Percentiles rank a stretch among this genome's conserved stretches.
Conservation (phyloP, 495 filamentous ascomycete genomes). For the Lepidopterella palustris region DNA sequence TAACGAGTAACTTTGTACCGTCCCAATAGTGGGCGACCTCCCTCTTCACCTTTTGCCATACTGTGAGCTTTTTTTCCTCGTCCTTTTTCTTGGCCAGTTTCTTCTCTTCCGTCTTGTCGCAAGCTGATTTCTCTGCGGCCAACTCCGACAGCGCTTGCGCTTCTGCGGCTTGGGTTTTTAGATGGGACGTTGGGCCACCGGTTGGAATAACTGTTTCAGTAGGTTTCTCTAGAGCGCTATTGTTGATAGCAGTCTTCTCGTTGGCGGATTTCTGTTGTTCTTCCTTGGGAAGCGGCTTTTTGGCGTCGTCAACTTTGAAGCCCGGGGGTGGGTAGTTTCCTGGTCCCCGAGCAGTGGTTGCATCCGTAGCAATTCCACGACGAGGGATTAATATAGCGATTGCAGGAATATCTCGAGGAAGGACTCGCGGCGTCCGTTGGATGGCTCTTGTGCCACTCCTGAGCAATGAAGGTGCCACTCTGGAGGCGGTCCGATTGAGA, state of each 20-base stretch:
- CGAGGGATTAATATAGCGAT: slow-evolving; percentile 38
- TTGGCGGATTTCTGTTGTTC: slow-evolving; percentile 29
- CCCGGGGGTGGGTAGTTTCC: slow-evolving; percentile 75
- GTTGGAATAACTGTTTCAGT: slow-evolving; percentile 31
- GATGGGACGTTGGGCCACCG: slow-evolving; percentile 37
- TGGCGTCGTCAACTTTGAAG: slow-evolving; percentile 85
- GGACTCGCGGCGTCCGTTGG: slow-evolving; percentile 22
- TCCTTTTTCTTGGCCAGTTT: slow-evolving; percentile 58
- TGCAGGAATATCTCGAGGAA: slow-evolving; percentile 32
- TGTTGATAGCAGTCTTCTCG: slow-evolving; percentile 32
- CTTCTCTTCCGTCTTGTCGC: slow-evolving; percentile 46
- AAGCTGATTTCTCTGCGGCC: slow-evolving; percentile 43
- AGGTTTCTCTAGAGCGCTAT: slow-evolving; percentile 27
- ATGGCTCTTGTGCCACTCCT: slow-evolving; percentile 29
- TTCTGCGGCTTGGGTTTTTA: slow-evolving; percentile 44
- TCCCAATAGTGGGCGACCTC: slow-evolving; percentile 96
- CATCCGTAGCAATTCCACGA: slow-evolving; percentile 54
- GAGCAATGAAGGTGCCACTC: slow-evolving; percentile 34
- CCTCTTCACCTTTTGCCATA: slow-evolving; percentile 88
- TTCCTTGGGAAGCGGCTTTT: slow-evolving; percentile 66
- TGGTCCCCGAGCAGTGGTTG: slow-evolving; percentile 46
- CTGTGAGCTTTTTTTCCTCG: slow-evolving; percentile 75
- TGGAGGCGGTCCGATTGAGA: slow-evolving; percentile 27
- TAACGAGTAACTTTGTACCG: slow-evolving; percentile 93
- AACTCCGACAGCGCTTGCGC: slow-evolving; percentile 42